Evolutionary conservation across 306 rosid genomes (phyloP).

Genomic region (Gastrolobium bilobum): DNA sequence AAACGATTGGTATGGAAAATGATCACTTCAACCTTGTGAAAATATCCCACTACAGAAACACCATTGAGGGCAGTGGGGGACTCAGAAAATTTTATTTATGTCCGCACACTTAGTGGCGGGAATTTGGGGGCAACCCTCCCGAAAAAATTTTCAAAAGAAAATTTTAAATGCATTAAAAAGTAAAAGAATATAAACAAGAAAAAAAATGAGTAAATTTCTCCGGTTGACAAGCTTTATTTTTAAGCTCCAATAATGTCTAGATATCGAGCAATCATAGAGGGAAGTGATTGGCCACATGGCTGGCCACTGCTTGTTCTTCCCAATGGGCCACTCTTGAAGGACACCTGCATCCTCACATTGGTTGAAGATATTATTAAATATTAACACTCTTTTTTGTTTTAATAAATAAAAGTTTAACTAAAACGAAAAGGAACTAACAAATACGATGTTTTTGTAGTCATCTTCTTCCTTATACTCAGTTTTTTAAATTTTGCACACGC

Average conservation of each 20-base stretch:
- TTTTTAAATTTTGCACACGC: neutral
- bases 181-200: too few species aligned
- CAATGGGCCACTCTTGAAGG: conserved; percentile 71
- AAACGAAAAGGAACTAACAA: neutral
- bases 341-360: conserved; percentile 72
- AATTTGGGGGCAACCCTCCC: too few species aligned
- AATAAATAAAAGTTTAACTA: neutral
- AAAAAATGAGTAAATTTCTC: too few species aligned
- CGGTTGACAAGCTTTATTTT: conserved; percentile 71
- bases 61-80: too few species aligned
- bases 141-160: too few species aligned
- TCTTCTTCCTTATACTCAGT: conserved; percentile 1
- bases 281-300: conserved; percentile 24
- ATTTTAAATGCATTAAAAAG: too few species aligned
- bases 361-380: conserved; percentile 70
- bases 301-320: too few species aligned
- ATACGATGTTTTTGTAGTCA: conserved; percentile 50
- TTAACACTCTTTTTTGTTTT: neutral
- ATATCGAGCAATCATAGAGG: conserved; percentile 85
- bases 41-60: too few species aligned
- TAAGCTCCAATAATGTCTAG: conserved; percentile 87
- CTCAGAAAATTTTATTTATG: too few species aligned
- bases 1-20: too few species aligned
- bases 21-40: too few species aligned
- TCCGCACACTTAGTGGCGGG: too few species aligned